phyloP scores from a whole-genome alignment of 805 yeast genomes.

The Grigorovia transvaalensis region DNA sequence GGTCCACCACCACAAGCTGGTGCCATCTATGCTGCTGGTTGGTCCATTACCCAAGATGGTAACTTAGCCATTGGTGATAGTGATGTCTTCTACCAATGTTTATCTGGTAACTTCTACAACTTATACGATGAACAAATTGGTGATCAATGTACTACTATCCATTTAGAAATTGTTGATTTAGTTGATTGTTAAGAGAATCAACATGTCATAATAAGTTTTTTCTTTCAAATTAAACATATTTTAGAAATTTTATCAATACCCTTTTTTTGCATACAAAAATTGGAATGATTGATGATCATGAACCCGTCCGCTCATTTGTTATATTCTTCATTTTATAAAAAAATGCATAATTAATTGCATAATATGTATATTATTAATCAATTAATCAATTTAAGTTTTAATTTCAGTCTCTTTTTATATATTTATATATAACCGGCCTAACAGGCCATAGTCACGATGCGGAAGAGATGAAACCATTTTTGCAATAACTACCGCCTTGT shows the following conservation, averaged over 20 bases:
- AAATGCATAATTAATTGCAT: not conserved
- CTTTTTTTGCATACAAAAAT: not conserved
- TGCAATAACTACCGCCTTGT: too few relatives aligned
- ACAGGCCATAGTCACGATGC: too few relatives aligned
- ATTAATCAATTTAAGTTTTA: not conserved
- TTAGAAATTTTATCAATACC: not conserved
- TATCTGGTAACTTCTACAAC: constrained; percentile 57
- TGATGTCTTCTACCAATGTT: constrained; percentile 51
- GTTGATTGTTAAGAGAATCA: constrained; percentile 23
- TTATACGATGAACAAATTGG: constrained; percentile 48
- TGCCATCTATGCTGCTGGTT: constrained; percentile 47
- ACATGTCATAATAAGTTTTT: not conserved
- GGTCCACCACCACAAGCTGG: constrained; percentile 68
- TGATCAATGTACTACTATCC: constrained; percentile 45
- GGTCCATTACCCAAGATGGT: constrained; percentile 42
- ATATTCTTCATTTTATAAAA: not conserved
- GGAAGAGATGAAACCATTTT: too few relatives aligned
- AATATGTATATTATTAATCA: not conserved
- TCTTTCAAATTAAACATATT: not conserved
- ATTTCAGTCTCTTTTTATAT: not conserved
- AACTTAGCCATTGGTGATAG: constrained; percentile 46
- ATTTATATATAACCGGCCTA: not conserved
- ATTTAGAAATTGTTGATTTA: constrained; percentile 41
- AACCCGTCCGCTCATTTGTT: not conserved
- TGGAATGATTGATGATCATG: not conserved